Conservation (phyloP, 495 filamentous ascomycete species). For the Platismatia glauca region DNA sequence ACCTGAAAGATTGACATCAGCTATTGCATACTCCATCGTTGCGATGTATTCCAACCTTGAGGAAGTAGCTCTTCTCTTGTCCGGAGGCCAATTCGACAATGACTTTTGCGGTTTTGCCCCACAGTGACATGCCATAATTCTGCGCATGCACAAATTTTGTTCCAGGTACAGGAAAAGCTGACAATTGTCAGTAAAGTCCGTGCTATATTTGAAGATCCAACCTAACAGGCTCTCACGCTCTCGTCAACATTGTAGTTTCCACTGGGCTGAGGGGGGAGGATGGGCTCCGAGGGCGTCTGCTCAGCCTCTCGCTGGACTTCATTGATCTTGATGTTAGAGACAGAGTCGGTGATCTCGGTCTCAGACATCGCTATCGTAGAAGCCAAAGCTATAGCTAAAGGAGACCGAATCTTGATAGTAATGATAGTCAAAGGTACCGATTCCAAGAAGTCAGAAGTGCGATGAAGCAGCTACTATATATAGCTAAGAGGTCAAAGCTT, state of each 20-base stretch:
- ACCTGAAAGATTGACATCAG: conserved; percentile 5
- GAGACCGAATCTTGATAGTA: too few relatives aligned
- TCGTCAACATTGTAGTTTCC: conserved; percentile 9
- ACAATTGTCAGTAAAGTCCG: background rate
- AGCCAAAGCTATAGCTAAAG: too few relatives aligned
- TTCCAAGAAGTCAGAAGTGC: too few relatives aligned
- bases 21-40: background rate
- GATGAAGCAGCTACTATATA: too few relatives aligned
- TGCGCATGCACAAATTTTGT: conserved; percentile 8
- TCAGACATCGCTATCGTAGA: too few relatives aligned
- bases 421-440: too few relatives aligned
- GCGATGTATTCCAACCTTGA: conserved; percentile 25
- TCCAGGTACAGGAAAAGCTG: conserved; percentile 12
- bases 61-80: conserved; percentile 29
- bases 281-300: conserved; percentile 1
- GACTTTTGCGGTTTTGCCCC: conserved; percentile 31
- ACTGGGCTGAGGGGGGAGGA: background rate
- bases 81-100: conserved; percentile 25
- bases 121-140: conserved; percentile 20
- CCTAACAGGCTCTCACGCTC: conserved; percentile 10
- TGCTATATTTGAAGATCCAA: background rate
- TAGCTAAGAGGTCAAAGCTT: too few relatives aligned
- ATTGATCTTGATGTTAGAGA: background rate
- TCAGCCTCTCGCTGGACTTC: background rate
- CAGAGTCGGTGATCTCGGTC: background rate